Conservation (phyloP, 139 green algal species). For the Monoraphidium neglectum region DNA sequence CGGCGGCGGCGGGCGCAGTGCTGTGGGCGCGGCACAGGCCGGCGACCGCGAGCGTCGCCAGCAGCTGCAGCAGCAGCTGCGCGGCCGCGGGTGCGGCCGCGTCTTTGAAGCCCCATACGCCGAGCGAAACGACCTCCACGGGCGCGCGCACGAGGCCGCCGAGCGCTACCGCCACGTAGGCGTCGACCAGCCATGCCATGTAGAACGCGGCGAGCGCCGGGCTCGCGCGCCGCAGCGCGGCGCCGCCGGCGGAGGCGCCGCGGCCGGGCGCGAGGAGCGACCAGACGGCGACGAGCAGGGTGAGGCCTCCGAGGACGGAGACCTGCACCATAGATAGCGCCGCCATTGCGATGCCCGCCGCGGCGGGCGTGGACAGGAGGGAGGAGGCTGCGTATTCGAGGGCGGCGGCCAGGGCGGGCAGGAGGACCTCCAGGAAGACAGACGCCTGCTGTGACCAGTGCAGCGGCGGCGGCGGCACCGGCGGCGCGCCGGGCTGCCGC, state of each 20-base stretch:
- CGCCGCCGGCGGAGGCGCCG: neutral
- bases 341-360: conserved; percentile 19
- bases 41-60: conserved; percentile 10
- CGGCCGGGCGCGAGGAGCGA: conserved; percentile 24
- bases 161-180: conserved; percentile 18
- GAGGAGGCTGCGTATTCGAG: conserved; percentile 1
- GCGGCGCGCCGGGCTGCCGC: neutral
- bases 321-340: conserved; percentile 20
- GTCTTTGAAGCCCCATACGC: conserved; percentile 19
- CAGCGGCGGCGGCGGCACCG: neutral
- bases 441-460: neutral
- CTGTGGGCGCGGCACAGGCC: conserved; percentile 5
- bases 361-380: conserved; percentile 10
- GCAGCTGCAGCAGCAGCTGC: conserved; percentile 28
- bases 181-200: conserved; percentile 5
- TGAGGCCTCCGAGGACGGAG: conserved; percentile 13
- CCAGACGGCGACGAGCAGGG: conserved; percentile 21
- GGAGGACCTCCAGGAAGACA: conserved; percentile 22
- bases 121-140: conserved; percentile 9
- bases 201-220: neutral
- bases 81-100: neutral
- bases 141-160: neutral
- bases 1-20: no score
- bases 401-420: conserved; percentile 13
- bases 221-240: neutral